Evolutionary conservation across 2,329 filamentous ascomycete species (phyloP), one percentile per base, ranked within the genome.

Genomic region (Pestalotiopsis sp.): DNA sequence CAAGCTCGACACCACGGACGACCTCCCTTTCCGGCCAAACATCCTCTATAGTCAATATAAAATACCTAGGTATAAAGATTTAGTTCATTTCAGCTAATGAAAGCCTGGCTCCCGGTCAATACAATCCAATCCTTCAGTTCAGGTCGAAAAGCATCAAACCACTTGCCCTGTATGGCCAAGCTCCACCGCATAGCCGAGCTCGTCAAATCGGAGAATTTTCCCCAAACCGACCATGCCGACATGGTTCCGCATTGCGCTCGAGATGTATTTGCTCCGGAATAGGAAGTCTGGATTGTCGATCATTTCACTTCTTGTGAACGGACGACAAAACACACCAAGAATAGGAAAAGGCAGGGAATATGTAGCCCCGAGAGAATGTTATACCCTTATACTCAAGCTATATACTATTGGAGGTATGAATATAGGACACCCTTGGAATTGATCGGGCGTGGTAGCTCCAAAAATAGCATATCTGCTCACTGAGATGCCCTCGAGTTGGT

Each of bases 161-260:
- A 63, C 60, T 63, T 63, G 60, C 60, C 60, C 36, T 23, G 20
- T 41, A 14, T 36, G 23, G 60, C 60, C 38, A 63, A 41, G n/a
- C 60, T 36, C 57, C 60, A 39, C 60, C 9, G 17, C 25, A 17
- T 63, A 41, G 31, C 60, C 60, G 60, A 63, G 31, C 36, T 63
- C 14, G 38, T 63, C 38, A 63, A 45, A 63, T 63, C 60, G 60
- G 60, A 63, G 60, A 63, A 63, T 63, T 63, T 39, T 36, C 60
- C 20, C 31, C 31, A 36, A 63, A 41, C 38, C 38, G 60, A 63
- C 36, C 13, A 63, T 63, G 38, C 31, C 38, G 25, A 23, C 57
- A 27, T 17, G 27, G n/a, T 17, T 41, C 27, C n/a, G 60, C 60
- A 62, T 62, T 39, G 31, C 17, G 14, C 57, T 59, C 57, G 57